Conservation (phyloP, 768 basidiomycete genomes). For the Mycena venus region DNA sequence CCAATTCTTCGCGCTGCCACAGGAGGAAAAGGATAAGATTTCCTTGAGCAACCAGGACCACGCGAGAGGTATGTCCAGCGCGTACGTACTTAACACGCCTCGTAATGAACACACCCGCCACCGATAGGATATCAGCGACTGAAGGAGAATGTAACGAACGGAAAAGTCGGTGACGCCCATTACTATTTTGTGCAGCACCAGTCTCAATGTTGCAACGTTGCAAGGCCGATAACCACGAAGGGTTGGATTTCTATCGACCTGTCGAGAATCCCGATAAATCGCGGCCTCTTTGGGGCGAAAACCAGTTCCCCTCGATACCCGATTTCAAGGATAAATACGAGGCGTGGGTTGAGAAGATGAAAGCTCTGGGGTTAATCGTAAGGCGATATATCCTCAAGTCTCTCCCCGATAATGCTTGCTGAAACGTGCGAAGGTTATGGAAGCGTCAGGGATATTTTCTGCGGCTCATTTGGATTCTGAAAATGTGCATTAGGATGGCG, state of each 20-base stretch:
- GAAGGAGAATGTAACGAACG: conserved; percentile 89
- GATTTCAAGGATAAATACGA: conserved; percentile 76
- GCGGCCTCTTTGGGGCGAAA: conserved; percentile 84
- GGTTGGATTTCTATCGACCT: conserved; percentile 84
- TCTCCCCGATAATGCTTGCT: background rate
- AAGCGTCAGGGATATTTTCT: conserved; percentile 71
- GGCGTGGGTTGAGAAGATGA: conserved; percentile 89
- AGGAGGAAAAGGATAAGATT: conserved; percentile 86
- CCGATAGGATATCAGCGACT: conserved; percentile 81
- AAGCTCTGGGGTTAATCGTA: conserved; percentile 75
- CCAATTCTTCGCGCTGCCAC: conserved; percentile 79
- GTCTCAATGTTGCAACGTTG: background rate
- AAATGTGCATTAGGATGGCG: conserved; percentile 73
- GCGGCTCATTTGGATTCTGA: background rate
- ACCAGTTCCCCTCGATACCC: conserved; percentile 82
- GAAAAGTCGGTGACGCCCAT: conserved; percentile 41
- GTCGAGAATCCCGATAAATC: conserved; percentile 78
- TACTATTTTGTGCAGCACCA: background rate
- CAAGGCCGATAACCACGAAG: conserved; percentile 89
- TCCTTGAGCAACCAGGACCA: conserved; percentile 75
- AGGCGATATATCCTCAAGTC: background rate
- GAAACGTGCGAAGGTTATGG: conserved; percentile 67
- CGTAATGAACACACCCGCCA: background rate
- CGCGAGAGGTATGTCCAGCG: conserved; percentile 72
- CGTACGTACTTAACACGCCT: background rate